These are phyloP conservation scores for Tephrocybe sp. DNA, from an alignment of 768 basidiomycete species.

Conservation along the genomic window DNA sequence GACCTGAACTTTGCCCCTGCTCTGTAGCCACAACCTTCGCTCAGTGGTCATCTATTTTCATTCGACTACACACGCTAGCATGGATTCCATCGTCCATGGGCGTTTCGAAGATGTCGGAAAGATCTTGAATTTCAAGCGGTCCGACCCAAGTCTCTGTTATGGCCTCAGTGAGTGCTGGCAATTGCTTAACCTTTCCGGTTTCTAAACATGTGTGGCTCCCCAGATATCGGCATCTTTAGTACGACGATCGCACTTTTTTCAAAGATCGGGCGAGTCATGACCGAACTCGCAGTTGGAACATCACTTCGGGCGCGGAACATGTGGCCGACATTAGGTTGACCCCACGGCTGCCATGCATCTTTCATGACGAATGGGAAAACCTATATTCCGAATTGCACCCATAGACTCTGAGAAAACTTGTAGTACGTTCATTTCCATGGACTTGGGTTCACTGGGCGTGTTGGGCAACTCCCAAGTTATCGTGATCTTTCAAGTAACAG, in stretches of 20 bases:
- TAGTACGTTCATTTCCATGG: background rate
- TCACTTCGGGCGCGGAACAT: background rate
- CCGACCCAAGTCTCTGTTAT: no score
- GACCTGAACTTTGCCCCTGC: no score
- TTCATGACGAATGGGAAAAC: background rate
- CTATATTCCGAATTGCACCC: no score
- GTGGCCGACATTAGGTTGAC: background rate
- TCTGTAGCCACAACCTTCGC: no score
- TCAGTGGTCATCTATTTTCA: no score
- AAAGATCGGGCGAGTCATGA: conserved; percentile 8
- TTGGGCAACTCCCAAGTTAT: background rate
- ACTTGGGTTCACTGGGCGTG: background rate
- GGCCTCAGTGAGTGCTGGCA: no score
- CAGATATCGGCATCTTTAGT: background rate
- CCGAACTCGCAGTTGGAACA: conserved; percentile 2
- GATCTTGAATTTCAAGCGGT: no score
- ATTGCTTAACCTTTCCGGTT: no score
- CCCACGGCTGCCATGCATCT: background rate
- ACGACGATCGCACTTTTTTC: background rate
- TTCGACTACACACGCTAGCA: no score
- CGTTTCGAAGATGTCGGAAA: no score
- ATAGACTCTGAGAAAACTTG: no score
- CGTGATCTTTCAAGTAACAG: conserved; percentile 1
- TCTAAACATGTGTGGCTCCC: background rate
- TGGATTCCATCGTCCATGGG: no score